Evolutionary conservation across 352 stramenopile genomes (phyloP).

Genomic region (Pythium rhizo-oryzae): DNA sequence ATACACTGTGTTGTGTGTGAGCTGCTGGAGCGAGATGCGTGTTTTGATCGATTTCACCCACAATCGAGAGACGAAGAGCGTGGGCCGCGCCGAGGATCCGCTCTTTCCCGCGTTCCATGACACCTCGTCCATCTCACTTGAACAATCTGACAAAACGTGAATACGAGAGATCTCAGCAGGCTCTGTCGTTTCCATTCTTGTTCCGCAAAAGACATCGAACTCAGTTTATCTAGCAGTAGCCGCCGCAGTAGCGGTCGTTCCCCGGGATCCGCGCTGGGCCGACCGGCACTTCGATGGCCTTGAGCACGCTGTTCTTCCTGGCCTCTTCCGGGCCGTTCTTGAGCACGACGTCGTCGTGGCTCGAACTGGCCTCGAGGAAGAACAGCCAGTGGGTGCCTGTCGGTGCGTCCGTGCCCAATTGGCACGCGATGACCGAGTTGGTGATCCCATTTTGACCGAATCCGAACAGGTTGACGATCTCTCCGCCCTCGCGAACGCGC

Average conservation of each 20-base stretch:
- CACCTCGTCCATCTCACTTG: neutral
- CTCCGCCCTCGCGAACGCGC: constrained; percentile 58
- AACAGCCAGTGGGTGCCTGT: constrained; percentile 57
- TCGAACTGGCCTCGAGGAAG: constrained; percentile 57
- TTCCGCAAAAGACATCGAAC: too few relatives aligned
- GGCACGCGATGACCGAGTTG: constrained; percentile 59
- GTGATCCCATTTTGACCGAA: constrained; percentile 65
- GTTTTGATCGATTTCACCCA: neutral
- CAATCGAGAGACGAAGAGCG: neutral
- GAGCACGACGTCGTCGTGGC: constrained; percentile 47
- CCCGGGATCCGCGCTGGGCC: constrained; percentile 43
- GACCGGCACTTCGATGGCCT: constrained; percentile 51
- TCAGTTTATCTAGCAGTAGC: constrained; percentile 46
- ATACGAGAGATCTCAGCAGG: neutral
- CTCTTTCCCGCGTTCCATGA: neutral
- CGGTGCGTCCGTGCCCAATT: constrained; percentile 51
- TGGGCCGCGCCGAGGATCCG: neutral
- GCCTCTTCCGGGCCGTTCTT: constrained; percentile 39
- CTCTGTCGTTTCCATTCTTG: too few relatives aligned
- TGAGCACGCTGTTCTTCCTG: constrained; percentile 44
- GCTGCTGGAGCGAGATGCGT: neutral
- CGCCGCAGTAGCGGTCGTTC: constrained; percentile 56
- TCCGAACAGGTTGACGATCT: constrained; percentile 52
- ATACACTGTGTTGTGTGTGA: neutral
- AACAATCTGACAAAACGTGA: neutral